Evolutionary conservation across 2,329 filamentous ascomycete species (phyloP), one percentile per base, ranked within the genome.

Genomic region (Epichloe uncinata): DNA sequence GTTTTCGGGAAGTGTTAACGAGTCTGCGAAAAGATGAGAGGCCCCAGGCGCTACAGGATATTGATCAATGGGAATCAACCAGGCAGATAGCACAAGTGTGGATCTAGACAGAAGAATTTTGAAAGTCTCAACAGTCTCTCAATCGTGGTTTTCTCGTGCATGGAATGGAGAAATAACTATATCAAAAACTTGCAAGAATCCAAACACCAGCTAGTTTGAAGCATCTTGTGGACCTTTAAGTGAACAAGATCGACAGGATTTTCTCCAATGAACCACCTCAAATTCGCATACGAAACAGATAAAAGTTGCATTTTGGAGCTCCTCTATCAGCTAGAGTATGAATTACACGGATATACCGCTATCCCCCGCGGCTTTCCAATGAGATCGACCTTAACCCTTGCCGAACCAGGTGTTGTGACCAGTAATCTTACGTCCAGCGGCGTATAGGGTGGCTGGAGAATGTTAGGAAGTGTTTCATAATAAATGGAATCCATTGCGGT

Each of bases 11-110:
- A 70, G 63, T 97, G 63, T 72, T 98, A 61, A 69, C 90, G 59
- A 90, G 82, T 66, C 71, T 98, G 69, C 84, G 84, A 71, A 96
- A 96, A 73, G 93, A 98, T 59, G 85, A 95, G 71, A 94, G 69
- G 82, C 81, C 22, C 82, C 81, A 20, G 82, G 81, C 55, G 79
- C 81, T 49, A 77, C 73, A 54, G 81, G 81, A 52, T 79, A 81
- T 61, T 84, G 72, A 63, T 84, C 72, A 61, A 54, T 51, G 18
- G 47, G 46, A 12, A 8, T 33, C 4, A 37, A 4, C 5, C 33
- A 45, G 16, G 12, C 15, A 43, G 18, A 42, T 36, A 16, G 26
- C 12, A 6, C 15, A 16, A 11, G 20, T 12, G 30, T 20, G 22
- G 33, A 43, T 47, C 12, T 26, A 38, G 22, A 8, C 12, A 12